Evolutionary conservation across 2,329 filamentous ascomycete species (phyloP).

Genomic region (Aspergillus novofumigatus): DNA sequence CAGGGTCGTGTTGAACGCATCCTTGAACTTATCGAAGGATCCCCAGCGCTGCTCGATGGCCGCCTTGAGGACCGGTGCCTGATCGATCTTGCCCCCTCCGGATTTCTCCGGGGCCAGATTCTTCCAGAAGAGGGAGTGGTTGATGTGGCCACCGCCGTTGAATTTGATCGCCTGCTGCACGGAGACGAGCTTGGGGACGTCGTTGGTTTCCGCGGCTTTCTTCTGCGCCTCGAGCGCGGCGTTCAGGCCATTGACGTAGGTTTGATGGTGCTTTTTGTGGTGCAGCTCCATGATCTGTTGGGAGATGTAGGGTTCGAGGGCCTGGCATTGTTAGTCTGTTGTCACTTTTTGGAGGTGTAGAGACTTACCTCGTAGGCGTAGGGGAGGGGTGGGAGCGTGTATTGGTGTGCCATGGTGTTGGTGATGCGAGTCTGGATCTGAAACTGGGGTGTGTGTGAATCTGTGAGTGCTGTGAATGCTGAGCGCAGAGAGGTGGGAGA

Average conservation of each 20-base stretch:
- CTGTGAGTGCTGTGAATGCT: background rate
- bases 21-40: constrained; percentile 61
- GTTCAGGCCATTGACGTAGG: constrained; percentile 87
- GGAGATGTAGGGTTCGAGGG: constrained; percentile 75
- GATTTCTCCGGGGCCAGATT: constrained; percentile 58
- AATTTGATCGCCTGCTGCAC: constrained; percentile 74
- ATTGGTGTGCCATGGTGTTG: constrained; percentile 32
- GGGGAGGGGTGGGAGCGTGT: constrained; percentile 61
- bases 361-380: constrained; percentile 65
- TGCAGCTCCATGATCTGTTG: constrained; percentile 93
- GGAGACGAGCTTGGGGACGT: constrained; percentile 61
- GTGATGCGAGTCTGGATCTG: too few relatives aligned
- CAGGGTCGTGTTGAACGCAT: constrained; percentile 61
- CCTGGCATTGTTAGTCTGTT: constrained; percentile 62
- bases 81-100: too few relatives aligned
- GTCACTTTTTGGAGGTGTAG: background rate
- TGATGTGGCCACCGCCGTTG: constrained; percentile 88
- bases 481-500: too few relatives aligned
- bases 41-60: constrained; percentile 66
- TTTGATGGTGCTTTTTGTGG: constrained; percentile 89
- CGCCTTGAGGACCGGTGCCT: constrained; percentile 41
- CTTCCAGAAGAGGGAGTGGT: constrained; percentile 90
- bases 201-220: constrained; percentile 51
- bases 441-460: too few relatives aligned
- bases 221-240: constrained; percentile 64